A percentile compares a stretch with the other conserved stretches of the same genome.
Conservation (phyloP, 306 rosid genomes). For the Arachis stenosperma region DNA sequence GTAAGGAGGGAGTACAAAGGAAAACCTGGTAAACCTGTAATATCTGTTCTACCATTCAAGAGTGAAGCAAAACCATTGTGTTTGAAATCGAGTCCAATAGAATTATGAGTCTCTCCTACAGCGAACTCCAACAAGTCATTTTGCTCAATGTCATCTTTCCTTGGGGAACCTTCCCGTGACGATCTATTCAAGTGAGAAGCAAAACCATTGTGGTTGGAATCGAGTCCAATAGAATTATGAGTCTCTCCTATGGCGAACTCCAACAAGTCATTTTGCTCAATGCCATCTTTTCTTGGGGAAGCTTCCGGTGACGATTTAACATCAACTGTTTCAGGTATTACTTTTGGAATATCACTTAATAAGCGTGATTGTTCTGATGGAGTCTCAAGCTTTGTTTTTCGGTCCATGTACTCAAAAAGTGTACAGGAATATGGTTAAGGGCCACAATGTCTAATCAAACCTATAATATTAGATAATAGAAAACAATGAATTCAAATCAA, state of each 20-base stretch:
- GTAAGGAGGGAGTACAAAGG: background rate
- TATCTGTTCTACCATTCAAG: slow-evolving; percentile 38
- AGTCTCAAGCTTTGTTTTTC: slow-evolving; percentile 53
- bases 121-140: slow-evolving; percentile 39
- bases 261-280: slow-evolving; percentile 29
- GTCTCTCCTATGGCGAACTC: slow-evolving; percentile 38
- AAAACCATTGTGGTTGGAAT: slow-evolving; percentile 30
- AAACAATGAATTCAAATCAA: slow-evolving; percentile 5
- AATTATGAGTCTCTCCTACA: slow-evolving; percentile 33
- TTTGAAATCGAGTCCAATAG: slow-evolving; percentile 32
- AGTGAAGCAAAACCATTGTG: slow-evolving; percentile 24
- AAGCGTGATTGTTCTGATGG: slow-evolving; percentile 62
- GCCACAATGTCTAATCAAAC: slow-evolving; percentile 17
- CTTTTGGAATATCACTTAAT: slow-evolving; percentile 52
- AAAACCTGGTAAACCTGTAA: slow-evolving; percentile 46
- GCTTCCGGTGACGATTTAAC: slow-evolving; percentile 40
- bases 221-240: slow-evolving; percentile 30
- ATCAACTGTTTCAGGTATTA: slow-evolving; percentile 59
- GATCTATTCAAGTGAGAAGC: slow-evolving; percentile 33
- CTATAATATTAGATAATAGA: slow-evolving; percentile 2
- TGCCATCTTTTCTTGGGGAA: slow-evolving; percentile 40
- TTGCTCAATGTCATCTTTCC: slow-evolving; percentile 38
- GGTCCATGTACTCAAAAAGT: slow-evolving; percentile 55
- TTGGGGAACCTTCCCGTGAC: slow-evolving; percentile 38
- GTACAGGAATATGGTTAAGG: slow-evolving; percentile 68